Conservation (phyloP, 2,329 filamentous ascomycete species). For the Alternaria tenuissima region DNA sequence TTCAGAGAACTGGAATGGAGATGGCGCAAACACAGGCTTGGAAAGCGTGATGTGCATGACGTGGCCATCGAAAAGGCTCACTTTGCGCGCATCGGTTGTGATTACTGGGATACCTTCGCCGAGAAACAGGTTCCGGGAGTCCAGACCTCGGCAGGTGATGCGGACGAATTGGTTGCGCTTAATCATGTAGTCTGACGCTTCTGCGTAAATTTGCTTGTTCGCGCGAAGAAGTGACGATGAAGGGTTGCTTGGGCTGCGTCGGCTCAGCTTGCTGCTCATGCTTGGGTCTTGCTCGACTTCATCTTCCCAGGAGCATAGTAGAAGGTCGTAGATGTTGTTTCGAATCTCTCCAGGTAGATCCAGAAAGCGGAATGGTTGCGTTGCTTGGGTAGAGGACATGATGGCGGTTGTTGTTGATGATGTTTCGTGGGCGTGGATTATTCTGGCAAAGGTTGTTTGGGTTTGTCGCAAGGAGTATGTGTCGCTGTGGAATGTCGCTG, state of each 20-base stretch:
- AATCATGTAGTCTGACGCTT: slow-evolving; percentile 40
- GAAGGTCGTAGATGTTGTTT: slow-evolving; percentile 36
- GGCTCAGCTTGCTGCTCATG: slow-evolving; percentile 27
- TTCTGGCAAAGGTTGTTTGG: background rate
- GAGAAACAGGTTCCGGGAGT: slow-evolving; percentile 30
- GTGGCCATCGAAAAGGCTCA: slow-evolving; percentile 31
- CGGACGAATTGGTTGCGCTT: slow-evolving; percentile 40
- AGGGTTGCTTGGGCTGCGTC: slow-evolving; percentile 27
- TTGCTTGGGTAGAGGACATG: slow-evolving; percentile 26
- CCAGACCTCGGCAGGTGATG: slow-evolving; percentile 34
- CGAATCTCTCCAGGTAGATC: slow-evolving; percentile 39
- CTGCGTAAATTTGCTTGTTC: slow-evolving; percentile 39
- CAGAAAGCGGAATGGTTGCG: slow-evolving; percentile 34
- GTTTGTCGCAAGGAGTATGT: slow-evolving; percentile 15
- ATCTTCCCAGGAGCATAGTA: slow-evolving; percentile 39
- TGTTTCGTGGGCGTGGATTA: background rate
- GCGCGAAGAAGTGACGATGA: slow-evolving; percentile 32
- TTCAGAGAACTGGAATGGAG: slow-evolving; percentile 28
- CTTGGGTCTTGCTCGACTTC: slow-evolving; percentile 26
- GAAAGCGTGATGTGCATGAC: slow-evolving; percentile 40
- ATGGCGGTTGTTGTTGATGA: slow-evolving; percentile 8
- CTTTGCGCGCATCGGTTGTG: slow-evolving; percentile 24
- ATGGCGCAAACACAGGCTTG: slow-evolving; percentile 25
- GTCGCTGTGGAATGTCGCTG: slow-evolving; percentile 16
- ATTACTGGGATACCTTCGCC: slow-evolving; percentile 32